Evolutionary conservation across 768 basidiomycete genomes (phyloP), one percentile per base, ranked within the genome.

Genomic region (Cyclocybe aegerita): DNA sequence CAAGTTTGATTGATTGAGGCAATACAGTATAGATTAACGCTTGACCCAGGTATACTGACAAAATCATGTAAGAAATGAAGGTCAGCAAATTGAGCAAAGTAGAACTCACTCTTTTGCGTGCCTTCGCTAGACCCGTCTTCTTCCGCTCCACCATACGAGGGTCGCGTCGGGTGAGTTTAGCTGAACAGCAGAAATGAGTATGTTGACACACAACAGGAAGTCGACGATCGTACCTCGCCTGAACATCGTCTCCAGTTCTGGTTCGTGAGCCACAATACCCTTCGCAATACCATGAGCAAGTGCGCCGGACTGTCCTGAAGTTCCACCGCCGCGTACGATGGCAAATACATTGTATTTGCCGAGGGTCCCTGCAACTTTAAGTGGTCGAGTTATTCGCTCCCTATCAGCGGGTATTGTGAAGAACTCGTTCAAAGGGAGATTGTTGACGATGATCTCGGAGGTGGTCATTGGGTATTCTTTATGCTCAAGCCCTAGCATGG

Each of bases 141-240:
- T 99, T 99, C 60, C 96, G 80, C 72, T 99, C 96, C 30, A 97
- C 95, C 91, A 96, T 91, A 69, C 97, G 88, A 40, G 94, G 93
- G 76, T 99, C 96, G 60, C 95, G 85, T 66, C 84, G 83, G 50
- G 93, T 70, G 41, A 95, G 73, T 74, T 92, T 88, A 52, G 90
- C 95, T 97, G 64, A 0, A 54, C 50, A 54, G 42, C 54, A 31
- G 46, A 11, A 30, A 45, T 48, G 33, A 57, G 50, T 46, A 29
- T 46, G 50, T 41, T 11, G 40, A 17, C 53, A 53, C 42, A 9
- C 17, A 36, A n/a, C 35, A 52, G 14, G 34, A 8, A 4, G 16
- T 33, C 2, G 17, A 29, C 11, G 53, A 9, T 7, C 81, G 39
- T 61, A 93, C 95, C 86, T 79, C 81, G 82, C 62, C 79, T 78